Evolutionary conservation across 1,284 basidiomycete species (phyloP), one percentile per base, ranked within the genome.

Genomic region (Kwoniella shivajii): DNA sequence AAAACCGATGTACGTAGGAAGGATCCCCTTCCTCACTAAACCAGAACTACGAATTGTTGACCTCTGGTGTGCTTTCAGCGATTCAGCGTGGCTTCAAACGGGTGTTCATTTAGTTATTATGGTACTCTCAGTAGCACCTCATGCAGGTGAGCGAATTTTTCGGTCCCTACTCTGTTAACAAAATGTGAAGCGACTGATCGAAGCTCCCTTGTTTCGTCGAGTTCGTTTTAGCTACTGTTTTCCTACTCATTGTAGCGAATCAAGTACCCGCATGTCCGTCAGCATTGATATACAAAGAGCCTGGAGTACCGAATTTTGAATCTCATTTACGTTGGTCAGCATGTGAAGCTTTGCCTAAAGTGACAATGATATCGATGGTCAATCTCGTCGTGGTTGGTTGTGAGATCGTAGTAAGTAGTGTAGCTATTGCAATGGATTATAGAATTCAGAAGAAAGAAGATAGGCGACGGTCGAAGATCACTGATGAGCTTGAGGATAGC

Each of bases 71-170:
- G 18, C 9, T 18, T 14, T 14, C n/a, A 61, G 55, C 3, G 42
- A 50, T 11, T 57, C 59, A 16, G 59, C 59, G 7, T 61, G 59
- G 59, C 41, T 61, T 14, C 59, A 61, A 39, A 45, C 59, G 1
- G 59, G 59, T 9, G 13, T 57, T 18, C 55, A 61, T 48, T 22
- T 61, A 30, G 48, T 56, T 6, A 37, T 61, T 18, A 57, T 57
- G 55, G 50, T 46, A 6, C 18, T 57, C 14, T 39, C 48, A 6
- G 26, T 57, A 6, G 20, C 50, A 0, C 55, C 59, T 11, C 55
- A 57, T 27, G 37, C 24, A 16, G 22, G 59, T 57, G 14, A 55
- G 52, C 46, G n/a, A 34, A 1, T 3, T 18, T 27, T 13, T 27
- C 36, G 18, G 13, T 22, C 4, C 2, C 11, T 27, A 10, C 11